Evolutionary conservation across 192 early-diverging fungal species (phyloP).

Genomic region (Backusella luteola): DNA sequence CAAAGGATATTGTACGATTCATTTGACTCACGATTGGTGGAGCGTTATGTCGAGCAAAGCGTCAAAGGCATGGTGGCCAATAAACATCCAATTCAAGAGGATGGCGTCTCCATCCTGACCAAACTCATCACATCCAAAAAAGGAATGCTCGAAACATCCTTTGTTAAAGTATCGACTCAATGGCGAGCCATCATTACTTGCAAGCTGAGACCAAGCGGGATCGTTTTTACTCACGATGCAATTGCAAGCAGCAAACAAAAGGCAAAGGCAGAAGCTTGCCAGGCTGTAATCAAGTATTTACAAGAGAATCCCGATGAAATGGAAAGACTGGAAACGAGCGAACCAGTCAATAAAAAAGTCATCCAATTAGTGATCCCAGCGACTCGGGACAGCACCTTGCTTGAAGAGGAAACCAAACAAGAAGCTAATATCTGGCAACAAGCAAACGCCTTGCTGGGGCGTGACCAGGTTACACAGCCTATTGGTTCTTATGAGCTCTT

Average conservation of each 20-base stretch:
- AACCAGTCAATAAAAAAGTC: background rate
- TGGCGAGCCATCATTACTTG: background rate
- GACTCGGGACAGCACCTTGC: background rate
- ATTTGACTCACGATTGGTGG: background rate
- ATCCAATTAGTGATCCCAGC: background rate
- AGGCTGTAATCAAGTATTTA: background rate
- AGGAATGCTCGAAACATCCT: background rate
- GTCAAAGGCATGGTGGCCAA: background rate
- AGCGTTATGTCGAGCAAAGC: background rate
- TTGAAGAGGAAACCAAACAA: background rate
- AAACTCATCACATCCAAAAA: background rate
- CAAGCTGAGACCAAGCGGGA: background rate
- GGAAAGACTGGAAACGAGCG: no score
- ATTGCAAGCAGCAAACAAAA: background rate
- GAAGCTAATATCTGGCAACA: background rate
- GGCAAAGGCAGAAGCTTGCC: background rate
- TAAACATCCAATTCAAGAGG: background rate
- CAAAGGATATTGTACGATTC: background rate
- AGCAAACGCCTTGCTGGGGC: background rate
- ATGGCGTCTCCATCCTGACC: background rate
- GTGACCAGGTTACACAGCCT: background rate
- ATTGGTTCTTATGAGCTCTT: background rate
- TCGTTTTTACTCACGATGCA: background rate
- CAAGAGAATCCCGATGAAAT: background rate
- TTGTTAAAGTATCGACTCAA: background rate